A percentile compares a stretch with the other conserved stretches of the same genome.
phyloP scores from a whole-genome alignment of 202 grass and related monocot species.

The Zizania palustris region DNA sequence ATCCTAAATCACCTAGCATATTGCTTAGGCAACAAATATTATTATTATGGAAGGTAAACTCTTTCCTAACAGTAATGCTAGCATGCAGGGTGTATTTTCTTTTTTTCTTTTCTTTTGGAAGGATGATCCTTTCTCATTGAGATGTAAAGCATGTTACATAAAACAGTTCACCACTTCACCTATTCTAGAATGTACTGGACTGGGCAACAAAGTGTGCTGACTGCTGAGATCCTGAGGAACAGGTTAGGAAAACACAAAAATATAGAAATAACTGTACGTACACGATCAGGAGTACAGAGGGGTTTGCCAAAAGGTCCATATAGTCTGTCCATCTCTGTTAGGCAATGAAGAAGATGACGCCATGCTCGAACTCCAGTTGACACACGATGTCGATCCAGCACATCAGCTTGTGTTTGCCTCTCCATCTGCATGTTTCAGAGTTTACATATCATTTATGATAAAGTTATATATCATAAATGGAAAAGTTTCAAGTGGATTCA shows the following conservation, averaged over 20 bases:
- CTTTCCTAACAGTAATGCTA: no score
- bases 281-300: slow-evolving; percentile 67
- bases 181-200: slow-evolving; percentile 23
- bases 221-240: background rate
- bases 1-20: no score
- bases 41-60: no score
- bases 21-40: no score
- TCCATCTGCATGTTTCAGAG: slow-evolving; percentile 80
- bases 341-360: slow-evolving; percentile 94
- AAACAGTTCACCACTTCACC: slow-evolving; percentile 11
- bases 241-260: slow-evolving; percentile 12
- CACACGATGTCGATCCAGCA: slow-evolving; percentile 63
- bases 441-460: slow-evolving; percentile 31
- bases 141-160: slow-evolving; percentile 14
- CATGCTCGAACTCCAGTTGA: slow-evolving; percentile 83
- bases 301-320: slow-evolving; percentile 83
- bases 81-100: background rate
- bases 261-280: slow-evolving; percentile 51
- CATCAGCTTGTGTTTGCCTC: slow-evolving; percentile 77
- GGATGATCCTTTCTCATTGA: slow-evolving; percentile 20
- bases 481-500: slow-evolving; percentile 49
- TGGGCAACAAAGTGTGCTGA: background rate
- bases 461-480: slow-evolving; percentile 23
- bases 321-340: slow-evolving; percentile 83
- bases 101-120: background rate